Evolutionary conservation across 2,329 filamentous ascomycete genomes (phyloP), one percentile per base, ranked within the genome.

Genomic region (Lecanicillium sp.): DNA sequence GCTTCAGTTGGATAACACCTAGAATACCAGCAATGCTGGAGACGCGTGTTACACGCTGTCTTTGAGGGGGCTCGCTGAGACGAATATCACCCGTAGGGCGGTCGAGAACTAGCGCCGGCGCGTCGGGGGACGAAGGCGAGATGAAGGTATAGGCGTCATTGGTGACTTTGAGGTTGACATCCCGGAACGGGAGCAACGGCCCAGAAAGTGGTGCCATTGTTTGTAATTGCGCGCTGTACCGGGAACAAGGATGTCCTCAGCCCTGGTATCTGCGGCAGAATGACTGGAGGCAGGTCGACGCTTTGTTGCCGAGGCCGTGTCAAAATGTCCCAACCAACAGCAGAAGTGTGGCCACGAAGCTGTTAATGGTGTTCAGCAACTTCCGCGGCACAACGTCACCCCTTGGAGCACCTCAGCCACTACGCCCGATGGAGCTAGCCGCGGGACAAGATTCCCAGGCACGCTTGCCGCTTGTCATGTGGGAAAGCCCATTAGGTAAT

Each of bases 121-220:
- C 83, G 63, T 89, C 80, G 45, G 89, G 88, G 4, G 88, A 90
- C 1, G 92, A 96, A 19, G 92, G 92, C 19, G 92, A 98, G 29
- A 86, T 89, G 64, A 98, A 98, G 52, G 88, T 86, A 71, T 98
- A 98, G 58, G 92, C 83, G 53, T 90, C 86, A 52, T 85, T 73
- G 37, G 90, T 88, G 48, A 88, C 85, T 63, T 94, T 88, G 60
- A 98, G 80, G 62, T 96, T 98, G 70, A 96, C 94, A 70, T 98
- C 92, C 58, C 90, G 79, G 65, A 89, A 98, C 16, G 90, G 92
- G 50, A 77, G 63, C 48, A 59, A 56, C 36, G 57, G 48, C 38
- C 51, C 50, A 28, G 55, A 54, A 28, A 63, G 50, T 41, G 60
- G 55, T 42, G 61, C 58, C 64, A 68, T 67, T 35, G n/a, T n/a